Percentiles rank a stretch among this genome's conserved stretches.
Evolutionary conservation across 1,139 yeast species (phyloP).

Genomic region (Debaryomyces fabryi): DNA sequence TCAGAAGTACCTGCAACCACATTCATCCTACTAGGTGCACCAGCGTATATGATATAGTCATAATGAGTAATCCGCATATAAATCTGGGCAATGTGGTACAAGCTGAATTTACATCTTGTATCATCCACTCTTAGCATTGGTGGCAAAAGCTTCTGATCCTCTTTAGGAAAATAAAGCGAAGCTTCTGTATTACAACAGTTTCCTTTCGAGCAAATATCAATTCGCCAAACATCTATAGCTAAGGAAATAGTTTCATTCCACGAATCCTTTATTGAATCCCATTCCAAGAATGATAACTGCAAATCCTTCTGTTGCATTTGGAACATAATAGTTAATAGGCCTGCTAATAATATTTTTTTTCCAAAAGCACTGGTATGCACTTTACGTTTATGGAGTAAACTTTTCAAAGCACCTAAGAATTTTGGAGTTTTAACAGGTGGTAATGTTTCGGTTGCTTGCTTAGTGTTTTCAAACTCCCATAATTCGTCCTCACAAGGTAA

Average conservation of each 20-base stretch:
- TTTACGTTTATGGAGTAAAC: slow-evolving; percentile 54
- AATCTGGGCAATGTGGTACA: slow-evolving; percentile 74
- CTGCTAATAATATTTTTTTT: slow-evolving; percentile 67
- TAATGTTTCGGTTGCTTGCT: slow-evolving; percentile 12
- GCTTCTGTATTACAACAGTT: slow-evolving; percentile 34
- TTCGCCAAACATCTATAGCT: slow-evolving; percentile 64
- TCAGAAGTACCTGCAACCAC: slow-evolving; percentile 64
- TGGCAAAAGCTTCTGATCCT: slow-evolving; percentile 18
- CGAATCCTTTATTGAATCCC: slow-evolving; percentile 21
- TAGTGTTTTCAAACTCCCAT: slow-evolving; percentile 27
- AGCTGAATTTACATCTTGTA: slow-evolving; percentile 40
- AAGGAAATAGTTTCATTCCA: slow-evolving; percentile 69
- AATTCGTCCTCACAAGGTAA: slow-evolving; percentile 36
- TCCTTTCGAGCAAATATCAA: slow-evolving; percentile 22
- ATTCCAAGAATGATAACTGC: slow-evolving; percentile 40
- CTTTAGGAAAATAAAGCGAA: slow-evolving; percentile 20
- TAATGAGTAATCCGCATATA: slow-evolving; percentile 72
- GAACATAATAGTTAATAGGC: slow-evolving; percentile 66
- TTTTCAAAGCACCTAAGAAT: slow-evolving; percentile 59
- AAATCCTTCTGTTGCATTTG: slow-evolving; percentile 76
- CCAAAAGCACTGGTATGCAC: slow-evolving; percentile 52
- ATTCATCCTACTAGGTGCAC: slow-evolving; percentile 82
- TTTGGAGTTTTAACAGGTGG: slow-evolving; percentile 20
- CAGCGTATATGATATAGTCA: slow-evolving; percentile 78
- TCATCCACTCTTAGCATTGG: slow-evolving; percentile 25